Percentiles rank a stretch among this genome's conserved stretches.
Conservation (phyloP, 495 filamentous ascomycete genomes). For the Aspergillus bridgeri region DNA sequence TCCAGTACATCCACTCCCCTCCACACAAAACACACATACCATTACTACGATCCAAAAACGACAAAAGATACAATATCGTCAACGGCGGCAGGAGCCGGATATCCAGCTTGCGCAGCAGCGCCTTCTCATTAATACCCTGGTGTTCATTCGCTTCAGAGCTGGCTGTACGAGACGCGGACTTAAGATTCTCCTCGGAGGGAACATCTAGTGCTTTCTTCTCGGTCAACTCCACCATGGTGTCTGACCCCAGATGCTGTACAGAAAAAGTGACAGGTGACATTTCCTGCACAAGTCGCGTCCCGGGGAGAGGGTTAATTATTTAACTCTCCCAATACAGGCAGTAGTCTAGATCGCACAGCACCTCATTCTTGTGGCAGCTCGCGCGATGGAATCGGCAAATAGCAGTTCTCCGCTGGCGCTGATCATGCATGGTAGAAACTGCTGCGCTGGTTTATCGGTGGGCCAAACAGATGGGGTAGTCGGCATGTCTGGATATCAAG, state of each 20-base stretch:
- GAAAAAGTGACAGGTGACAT: no score
- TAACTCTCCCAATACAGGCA: constrained; percentile 7
- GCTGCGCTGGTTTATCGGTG: background rate
- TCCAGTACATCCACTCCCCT: background rate
- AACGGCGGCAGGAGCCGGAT: constrained; percentile 60
- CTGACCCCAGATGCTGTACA: no score
- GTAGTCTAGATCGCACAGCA: constrained; percentile 12
- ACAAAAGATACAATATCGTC: constrained; percentile 66
- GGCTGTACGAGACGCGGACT: constrained; percentile 4
- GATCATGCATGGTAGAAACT: constrained; percentile 9
- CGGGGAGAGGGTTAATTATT: background rate
- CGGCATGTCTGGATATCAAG: background rate
- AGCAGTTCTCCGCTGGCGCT: constrained; percentile 4
- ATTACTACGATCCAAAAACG: constrained; percentile 74
- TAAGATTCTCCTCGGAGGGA: constrained; percentile 4
- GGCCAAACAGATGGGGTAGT: constrained; percentile 1
- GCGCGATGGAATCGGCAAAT: constrained; percentile 17
- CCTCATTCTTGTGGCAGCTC: constrained; percentile 13
- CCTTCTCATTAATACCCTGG: constrained; percentile 53
- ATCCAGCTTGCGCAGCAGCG: constrained; percentile 65
- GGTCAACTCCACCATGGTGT: constrained; percentile 8
- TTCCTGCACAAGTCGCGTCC: background rate
- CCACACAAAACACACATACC: constrained; percentile 34
- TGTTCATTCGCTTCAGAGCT: constrained; percentile 20
- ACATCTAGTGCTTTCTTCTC: constrained; percentile 2